Conservation (phyloP, 106 monocot genomes). For the Dioscorea alata region DNA sequence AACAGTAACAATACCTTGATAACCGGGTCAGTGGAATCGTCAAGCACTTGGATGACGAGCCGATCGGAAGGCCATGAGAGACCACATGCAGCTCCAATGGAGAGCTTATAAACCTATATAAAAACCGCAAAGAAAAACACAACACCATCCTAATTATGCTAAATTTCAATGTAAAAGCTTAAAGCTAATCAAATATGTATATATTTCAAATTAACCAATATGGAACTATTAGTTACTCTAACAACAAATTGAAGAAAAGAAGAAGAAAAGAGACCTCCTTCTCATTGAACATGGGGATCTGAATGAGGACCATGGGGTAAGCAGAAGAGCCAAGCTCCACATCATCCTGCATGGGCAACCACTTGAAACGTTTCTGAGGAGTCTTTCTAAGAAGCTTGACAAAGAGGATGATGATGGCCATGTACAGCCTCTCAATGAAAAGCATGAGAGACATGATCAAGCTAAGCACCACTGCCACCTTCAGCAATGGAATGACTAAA, state of each 20-base stretch:
- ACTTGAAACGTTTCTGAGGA: slow-evolving; percentile 35
- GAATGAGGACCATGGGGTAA: slow-evolving; percentile 52
- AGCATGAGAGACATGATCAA: slow-evolving; percentile 37
- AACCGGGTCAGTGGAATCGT: slow-evolving; percentile 44
- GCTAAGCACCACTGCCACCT: slow-evolving; percentile 21
- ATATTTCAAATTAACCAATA: too few relatives aligned
- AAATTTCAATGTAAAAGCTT: too few relatives aligned
- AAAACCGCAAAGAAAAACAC: too few relatives aligned
- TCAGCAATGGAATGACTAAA: slow-evolving; percentile 30
- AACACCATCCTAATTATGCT: too few relatives aligned
- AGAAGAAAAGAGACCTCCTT: slow-evolving; percentile 14
- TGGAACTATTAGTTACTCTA: too few relatives aligned
- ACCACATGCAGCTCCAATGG: slow-evolving; percentile 45
- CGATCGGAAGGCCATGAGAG: slow-evolving; percentile 52
- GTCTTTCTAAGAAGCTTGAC: slow-evolving; percentile 24
- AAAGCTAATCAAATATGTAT: too few relatives aligned
- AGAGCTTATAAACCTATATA: slow-evolving; percentile 47
- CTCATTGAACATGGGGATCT: slow-evolving; percentile 55
- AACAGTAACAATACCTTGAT: slow-evolving; percentile 24
- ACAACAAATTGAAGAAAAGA: too few relatives aligned
- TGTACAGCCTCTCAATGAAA: slow-evolving; percentile 32
- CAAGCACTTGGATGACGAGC: slow-evolving; percentile 51
- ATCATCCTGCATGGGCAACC: slow-evolving; percentile 37
- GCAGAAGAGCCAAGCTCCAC: slow-evolving; percentile 30
- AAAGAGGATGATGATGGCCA: slow-evolving; percentile 21